Percentiles rank a stretch among this genome's conserved stretches.
phyloP scores from a whole-genome alignment of 169 alveolate genomes.

The Eimeria brunetti region DNA sequence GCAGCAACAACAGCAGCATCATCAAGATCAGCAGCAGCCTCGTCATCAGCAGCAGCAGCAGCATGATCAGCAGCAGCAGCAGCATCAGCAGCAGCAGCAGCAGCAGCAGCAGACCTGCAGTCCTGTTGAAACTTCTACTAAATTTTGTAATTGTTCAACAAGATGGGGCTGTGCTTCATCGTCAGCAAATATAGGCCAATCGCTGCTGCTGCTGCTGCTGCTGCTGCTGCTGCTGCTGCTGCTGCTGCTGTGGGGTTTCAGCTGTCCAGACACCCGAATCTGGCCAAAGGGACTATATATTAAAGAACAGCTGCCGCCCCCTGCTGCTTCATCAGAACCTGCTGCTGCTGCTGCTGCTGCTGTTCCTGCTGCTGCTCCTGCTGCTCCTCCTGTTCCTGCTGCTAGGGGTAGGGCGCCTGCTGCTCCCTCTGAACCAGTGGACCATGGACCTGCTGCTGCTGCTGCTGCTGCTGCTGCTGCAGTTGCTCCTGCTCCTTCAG shows the following conservation, averaged over 20 bases:
- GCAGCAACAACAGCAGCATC: not conserved
- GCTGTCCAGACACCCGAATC: conserved; percentile 63
- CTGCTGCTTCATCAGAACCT: not conserved
- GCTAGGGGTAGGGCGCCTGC: not conserved
- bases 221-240: too few species aligned
- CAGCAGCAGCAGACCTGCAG: conserved; percentile 73
- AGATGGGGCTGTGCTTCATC: conserved; percentile 78
- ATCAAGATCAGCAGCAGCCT: not conserved
- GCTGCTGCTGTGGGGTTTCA: too few species aligned
- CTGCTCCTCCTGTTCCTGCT: conserved; percentile 21
- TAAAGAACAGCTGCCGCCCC: conserved; percentile 6
- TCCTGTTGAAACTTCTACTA: conserved; percentile 56
- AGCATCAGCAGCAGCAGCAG: not conserved
- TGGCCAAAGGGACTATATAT: conserved; percentile 73
- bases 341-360: conserved; percentile 40
- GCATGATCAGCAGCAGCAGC: not conserved
- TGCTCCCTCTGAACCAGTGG: not conserved
- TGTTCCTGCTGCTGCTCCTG: conserved; percentile 9
- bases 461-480: not conserved
- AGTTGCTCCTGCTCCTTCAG: conserved; percentile 12
- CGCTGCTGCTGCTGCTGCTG: conserved; percentile 24
- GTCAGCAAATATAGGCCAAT: conserved; percentile 80
- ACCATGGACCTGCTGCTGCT: not conserved
- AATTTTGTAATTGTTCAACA: conserved; percentile 57
- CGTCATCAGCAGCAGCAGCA: too few species aligned